These are phyloP conservation scores for Larix kaempferi DNA, from an alignment of 75 land plant species.

Conservation along the genomic window DNA sequence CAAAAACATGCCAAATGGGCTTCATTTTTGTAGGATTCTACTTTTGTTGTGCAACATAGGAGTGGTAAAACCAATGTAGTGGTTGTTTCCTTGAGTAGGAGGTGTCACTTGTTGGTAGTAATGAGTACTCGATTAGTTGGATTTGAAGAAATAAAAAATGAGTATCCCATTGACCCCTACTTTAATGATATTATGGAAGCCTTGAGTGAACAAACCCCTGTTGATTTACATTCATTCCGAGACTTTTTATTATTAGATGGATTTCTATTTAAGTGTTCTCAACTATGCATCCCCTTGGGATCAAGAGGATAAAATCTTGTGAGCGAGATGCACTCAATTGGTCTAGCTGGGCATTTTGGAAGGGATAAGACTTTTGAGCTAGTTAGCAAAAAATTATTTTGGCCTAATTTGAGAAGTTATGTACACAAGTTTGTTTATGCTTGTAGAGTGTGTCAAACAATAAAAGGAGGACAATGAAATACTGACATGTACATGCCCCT, in stretches of 20 bases:
- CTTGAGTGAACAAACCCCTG: background rate
- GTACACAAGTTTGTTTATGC: background rate
- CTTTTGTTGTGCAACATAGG: background rate
- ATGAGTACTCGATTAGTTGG: background rate
- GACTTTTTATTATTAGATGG: background rate
- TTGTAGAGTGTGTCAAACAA: background rate
- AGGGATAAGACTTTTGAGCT: background rate
- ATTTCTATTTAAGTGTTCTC: background rate
- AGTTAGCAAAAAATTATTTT: background rate
- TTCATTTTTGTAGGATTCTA: background rate
- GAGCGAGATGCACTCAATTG: background rate
- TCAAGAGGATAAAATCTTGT: background rate
- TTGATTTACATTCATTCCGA: background rate
- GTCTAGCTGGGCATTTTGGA: background rate
- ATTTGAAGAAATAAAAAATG: background rate
- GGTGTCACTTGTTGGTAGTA: background rate
- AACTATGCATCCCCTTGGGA: background rate
- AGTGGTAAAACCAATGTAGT: background rate
- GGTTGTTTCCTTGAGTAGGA: background rate
- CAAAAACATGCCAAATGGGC: conserved; percentile 7
- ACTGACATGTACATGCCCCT: background rate
- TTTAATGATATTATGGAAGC: background rate
- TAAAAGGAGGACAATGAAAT: background rate
- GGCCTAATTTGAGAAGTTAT: background rate
- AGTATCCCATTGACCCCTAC: background rate